Base-by-base conservation (phyloP, 192 early-diverging fungal genomes). In the Geosiphon pyriformis region DNA sequence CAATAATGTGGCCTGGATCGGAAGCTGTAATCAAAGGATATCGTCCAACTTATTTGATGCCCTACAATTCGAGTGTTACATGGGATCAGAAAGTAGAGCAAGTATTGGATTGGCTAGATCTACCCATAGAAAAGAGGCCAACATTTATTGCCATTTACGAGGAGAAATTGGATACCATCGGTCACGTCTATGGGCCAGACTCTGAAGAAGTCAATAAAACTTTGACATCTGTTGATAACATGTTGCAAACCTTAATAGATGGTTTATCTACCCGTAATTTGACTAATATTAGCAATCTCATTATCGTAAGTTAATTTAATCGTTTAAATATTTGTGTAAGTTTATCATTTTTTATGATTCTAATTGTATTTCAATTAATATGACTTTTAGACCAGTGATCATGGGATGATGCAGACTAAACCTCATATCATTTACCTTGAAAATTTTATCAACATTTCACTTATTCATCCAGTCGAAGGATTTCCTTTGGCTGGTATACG, bases 1-100 rank as follows among this genome's bases (percentile, higher is more conserved):
- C 92, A 6, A 80, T 88, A 63, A 94, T 95, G 92, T 97, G 94
- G 94, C 90, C 88, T 2, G 91, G 90, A n/a, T 84, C 85, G 3
- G 80, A 83, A 17, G 78, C 92, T 0, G 54, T 72, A 2, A 82
- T 90, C 29, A 65, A 76, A 47, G 73, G 77, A 0, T 59, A 65
- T 0, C 62, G 67, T 17, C 91, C 95, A 4, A 90, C 84, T 29
- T 90, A 92, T 59, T 69, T 83, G 53, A 62, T 85, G 4, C 74
- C 82, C 1, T 92, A 80, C 59, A 59, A 78, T 4, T 37, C 76
- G 27, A 67, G 48, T 15, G 71, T 83, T 7, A 51, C 80, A 15
- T 77, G 83, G 2, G 35, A 56, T 0, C 72, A 80, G 26, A 88
- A 91, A 67, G 76, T 87, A 32, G 79, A 85, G 20, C 76, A 76